Evolutionary conservation across 331 rosid species (phyloP), one percentile per base, ranked within the genome.

Genomic region (Pyrus hybrid): DNA sequence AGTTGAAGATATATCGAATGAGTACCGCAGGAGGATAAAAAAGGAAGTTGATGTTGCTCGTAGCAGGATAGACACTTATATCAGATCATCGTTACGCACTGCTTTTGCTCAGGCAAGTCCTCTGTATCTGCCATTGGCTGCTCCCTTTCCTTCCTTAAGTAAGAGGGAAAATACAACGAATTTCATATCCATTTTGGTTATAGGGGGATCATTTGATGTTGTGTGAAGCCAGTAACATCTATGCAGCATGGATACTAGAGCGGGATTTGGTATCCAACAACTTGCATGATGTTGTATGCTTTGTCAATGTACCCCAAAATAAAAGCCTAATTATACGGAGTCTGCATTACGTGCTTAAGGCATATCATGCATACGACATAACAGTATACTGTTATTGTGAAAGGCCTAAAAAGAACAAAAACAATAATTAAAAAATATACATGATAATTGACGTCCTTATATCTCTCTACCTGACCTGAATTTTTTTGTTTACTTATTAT

Each of bases 41-140:
- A 79, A 35, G 11, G 88, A 90, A 78, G 86, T 80, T 58, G 91
- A 90, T 70, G 88, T 86, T 72, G 83, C 87, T 63, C 86, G 77
- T 71, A 68, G 79, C 83, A 92, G 86, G 80, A 85, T 90, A 76
- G 97, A 94, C 74, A 88, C 92, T 37, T 94, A 94, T 78, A 90
- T 94, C 62, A 85, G 97, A 83, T 94, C 97, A 83, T 94, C 99
- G 21, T 72, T 90, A 65, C 92, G 83, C 65, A 88, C 96, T 84
- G 97, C 87, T 84, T 94, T 90, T 66, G 83, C 87, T 80, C 93
- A 90, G 99, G 99, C 91, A 94, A 90, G 97, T 86, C 33, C 54
- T 76, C 65, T 18, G 11, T 63, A 20, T 53, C 26, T 25, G n/a
- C n/a, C n/a, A 54, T 5, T 57, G 43, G 22, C 41, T 23, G 6